phyloP scores from a whole-genome alignment of 352 stramenopile genomes.

The Globisporangium ultimum region DNA sequence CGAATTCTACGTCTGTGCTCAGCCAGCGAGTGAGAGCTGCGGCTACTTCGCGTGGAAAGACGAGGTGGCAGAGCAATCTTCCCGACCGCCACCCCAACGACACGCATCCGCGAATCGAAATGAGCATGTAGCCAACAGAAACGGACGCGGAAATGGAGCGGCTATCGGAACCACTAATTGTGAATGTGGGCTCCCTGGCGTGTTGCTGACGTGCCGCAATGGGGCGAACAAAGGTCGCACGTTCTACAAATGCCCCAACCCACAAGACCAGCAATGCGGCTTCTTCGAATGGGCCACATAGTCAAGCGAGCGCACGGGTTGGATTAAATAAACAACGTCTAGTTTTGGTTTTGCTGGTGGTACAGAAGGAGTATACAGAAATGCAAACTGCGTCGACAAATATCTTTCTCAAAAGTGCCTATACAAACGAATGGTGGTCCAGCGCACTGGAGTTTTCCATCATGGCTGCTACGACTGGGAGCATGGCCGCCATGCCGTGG shows the following conservation, averaged over 20 bases:
- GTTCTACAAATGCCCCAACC: slow-evolving; percentile 91
- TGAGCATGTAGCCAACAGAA: too few relatives aligned
- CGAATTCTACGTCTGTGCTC: slow-evolving; percentile 92
- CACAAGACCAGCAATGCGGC: slow-evolving; percentile 75
- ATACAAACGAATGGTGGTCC: slow-evolving; percentile 16
- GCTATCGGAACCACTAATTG: slow-evolving; percentile 22
- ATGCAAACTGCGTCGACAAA: neutral
- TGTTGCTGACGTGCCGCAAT: slow-evolving; percentile 64
- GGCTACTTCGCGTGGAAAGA: slow-evolving; percentile 93
- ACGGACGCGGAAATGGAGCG: neutral
- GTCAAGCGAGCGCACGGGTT: slow-evolving; percentile 8
- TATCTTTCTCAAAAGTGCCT: too few relatives aligned
- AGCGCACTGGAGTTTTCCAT: slow-evolving; percentile 35
- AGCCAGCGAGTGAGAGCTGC: slow-evolving; percentile 69
- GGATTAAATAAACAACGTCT: slow-evolving; percentile 9
- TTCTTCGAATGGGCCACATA: slow-evolving; percentile 92
- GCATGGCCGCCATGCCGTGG: slow-evolving; percentile 30
- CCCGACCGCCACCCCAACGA: slow-evolving; percentile 1
- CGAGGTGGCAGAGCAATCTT: slow-evolving; percentile 30
- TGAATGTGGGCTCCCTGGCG: slow-evolving; percentile 34
- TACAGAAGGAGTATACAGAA: slow-evolving; percentile 1
- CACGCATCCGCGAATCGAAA: neutral
- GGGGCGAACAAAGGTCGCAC: slow-evolving; percentile 87
- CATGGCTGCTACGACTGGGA: slow-evolving; percentile 63
- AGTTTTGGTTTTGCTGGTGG: neutral